Conservation (phyloP, 352 stramenopile genomes). For the Pseudoperonospora humuli region DNA sequence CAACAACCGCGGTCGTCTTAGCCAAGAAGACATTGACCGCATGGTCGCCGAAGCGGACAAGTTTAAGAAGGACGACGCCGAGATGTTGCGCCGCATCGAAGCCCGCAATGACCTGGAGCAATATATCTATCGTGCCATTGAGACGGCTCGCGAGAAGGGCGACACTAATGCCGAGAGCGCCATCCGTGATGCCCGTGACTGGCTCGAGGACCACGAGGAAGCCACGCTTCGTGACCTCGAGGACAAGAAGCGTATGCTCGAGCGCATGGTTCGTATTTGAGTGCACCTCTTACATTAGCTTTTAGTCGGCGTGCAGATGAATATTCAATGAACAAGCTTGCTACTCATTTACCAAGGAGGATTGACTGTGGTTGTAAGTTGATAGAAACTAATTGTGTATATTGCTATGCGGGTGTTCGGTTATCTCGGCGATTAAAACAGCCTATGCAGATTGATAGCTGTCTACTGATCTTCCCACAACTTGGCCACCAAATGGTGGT, state of each 20-base stretch:
- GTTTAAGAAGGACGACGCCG: slow-evolving; percentile 67
- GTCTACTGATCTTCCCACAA: no score
- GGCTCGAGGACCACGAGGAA: slow-evolving; percentile 82
- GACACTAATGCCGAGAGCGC: slow-evolving; percentile 72
- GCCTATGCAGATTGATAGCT: no score
- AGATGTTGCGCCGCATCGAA: slow-evolving; percentile 64
- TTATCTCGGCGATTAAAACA: no score
- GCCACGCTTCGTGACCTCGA: slow-evolving; percentile 91
- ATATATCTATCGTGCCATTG: slow-evolving; percentile 69
- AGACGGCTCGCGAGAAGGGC: slow-evolving; percentile 58
- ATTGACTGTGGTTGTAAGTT: no score
- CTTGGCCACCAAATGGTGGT: no score
- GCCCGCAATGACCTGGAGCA: slow-evolving; percentile 57
- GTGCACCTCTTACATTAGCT: slow-evolving; percentile 25
- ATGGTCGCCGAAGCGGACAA: slow-evolving; percentile 68
- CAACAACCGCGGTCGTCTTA: slow-evolving; percentile 66
- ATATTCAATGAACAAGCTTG: slow-evolving; percentile 26
- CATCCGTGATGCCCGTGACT: slow-evolving; percentile 78
- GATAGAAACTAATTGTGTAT: no score
- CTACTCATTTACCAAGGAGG: slow-evolving; percentile 32
- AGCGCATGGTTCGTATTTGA: slow-evolving; percentile 67
- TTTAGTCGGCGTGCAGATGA: slow-evolving; percentile 26
- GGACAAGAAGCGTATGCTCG: slow-evolving; percentile 88
- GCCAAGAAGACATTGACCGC: slow-evolving; percentile 60
- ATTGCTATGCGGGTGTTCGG: no score